A percentile compares a stretch with the other conserved stretches of the same genome.
These are phyloP conservation scores for Ostreobium quekettii DNA, from an alignment of 139 green algal species.

Conservation along the genomic window DNA sequence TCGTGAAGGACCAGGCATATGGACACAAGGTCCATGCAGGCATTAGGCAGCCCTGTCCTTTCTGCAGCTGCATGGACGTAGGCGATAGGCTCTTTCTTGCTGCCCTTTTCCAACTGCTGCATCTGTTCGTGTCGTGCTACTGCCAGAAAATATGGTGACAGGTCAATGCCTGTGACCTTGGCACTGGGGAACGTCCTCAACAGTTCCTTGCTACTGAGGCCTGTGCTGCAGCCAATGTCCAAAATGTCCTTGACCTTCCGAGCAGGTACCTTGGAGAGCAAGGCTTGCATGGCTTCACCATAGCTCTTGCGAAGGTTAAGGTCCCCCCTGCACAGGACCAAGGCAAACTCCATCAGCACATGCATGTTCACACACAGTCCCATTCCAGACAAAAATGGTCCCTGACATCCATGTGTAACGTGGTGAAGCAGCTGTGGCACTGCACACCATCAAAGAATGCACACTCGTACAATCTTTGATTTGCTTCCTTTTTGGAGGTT, in stretches of 20 bases:
- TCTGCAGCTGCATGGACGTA: conserved; percentile 56
- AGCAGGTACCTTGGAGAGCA: too few species aligned
- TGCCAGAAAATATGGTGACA: conserved; percentile 64
- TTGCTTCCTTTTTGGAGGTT: too few species aligned
- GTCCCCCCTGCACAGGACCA: conserved; percentile 33
- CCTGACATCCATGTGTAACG: too few species aligned
- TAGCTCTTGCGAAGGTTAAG: conserved; percentile 31
- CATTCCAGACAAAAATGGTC: too few species aligned
- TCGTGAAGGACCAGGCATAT: conserved; percentile 72
- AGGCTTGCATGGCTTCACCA: too few species aligned
- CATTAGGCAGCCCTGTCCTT: conserved; percentile 37
- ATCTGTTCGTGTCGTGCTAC: conserved; percentile 19
- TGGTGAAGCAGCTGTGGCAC: too few species aligned
- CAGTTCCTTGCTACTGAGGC: conserved; percentile 53
- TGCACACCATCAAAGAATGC: too few species aligned
- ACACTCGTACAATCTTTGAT: too few species aligned
- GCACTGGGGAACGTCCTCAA: conserved; percentile 42
- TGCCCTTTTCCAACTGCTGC: conserved; percentile 18
- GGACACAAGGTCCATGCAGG: conserved; percentile 55
- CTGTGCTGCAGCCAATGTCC: conserved; percentile 60
- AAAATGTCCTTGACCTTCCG: conserved; percentile 29
- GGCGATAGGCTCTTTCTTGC: conserved; percentile 28
- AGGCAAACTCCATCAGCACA: too few species aligned
- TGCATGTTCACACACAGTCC: too few species aligned
- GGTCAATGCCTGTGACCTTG: conserved; percentile 58